Evolutionary conservation across 108 stramenopile genomes (phyloP), one percentile per base, ranked within the genome.

Genomic region (Ochromonas danica): DNA sequence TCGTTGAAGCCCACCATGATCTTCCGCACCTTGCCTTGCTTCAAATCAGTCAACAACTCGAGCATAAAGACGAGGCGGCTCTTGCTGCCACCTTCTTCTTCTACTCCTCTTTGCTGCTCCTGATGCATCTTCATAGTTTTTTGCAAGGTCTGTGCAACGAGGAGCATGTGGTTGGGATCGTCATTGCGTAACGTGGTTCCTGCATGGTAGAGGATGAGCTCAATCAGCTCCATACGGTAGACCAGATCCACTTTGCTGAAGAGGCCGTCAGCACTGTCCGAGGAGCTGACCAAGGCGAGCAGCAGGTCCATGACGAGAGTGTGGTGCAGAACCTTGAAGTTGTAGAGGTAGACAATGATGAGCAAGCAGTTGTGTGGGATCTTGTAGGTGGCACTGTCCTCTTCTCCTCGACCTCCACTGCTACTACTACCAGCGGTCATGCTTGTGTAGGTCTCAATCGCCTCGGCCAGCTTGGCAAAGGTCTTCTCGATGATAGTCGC

Each of bases 301-400:
- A n/a, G n/a, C n/a, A n/a, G n/a, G n/a, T n/a, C n/a, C n/a, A n/a
- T n/a, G n/a, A n/a, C n/a, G 10, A 97, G 88, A 0, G 91, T 82
- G 78, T 92, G 93, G 75, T 95, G 93, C 61, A 93, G 88, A 60
- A 95, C 83, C 60, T 83, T 85, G 79, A 91, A 94, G 71, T 93
- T 94, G 90, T 94, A 95, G 3, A 97, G 84, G 80, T 96, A 97
- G 71, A 92, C 94, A 22, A 97, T 81, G 42, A 95, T 78, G 71
- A 97, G 85, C 33, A 93, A 85, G 36, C 91, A 77, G 80, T 97
- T 97, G 35, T 88, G 83, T 1, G 90, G 85, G 40, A 87, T 83
- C 77, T 92, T 94, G 84, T 85, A 87, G n/a, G 71, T 41, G 31
- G 67, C 81, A 45, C 61, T n/a, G 1, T 1, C 78, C 17, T 72